Evolutionary conservation across 768 basidiomycete genomes (phyloP), one percentile per base, ranked within the genome.

Genomic region (Lactarius akahatsu): DNA sequence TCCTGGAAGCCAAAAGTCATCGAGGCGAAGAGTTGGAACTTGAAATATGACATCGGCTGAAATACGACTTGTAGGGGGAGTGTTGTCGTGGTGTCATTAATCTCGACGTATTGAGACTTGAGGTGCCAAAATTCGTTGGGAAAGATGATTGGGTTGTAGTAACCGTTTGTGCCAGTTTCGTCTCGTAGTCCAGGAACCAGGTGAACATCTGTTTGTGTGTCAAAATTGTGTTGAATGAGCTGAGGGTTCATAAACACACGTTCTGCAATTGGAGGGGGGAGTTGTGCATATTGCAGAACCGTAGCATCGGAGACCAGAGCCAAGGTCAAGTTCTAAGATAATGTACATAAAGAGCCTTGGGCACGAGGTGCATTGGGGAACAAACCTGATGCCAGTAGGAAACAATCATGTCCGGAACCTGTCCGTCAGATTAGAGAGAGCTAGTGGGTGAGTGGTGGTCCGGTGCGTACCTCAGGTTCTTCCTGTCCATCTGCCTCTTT

Each of bases 121-220:
- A 94, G 82, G 69, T 90, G 85, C 94, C 96, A 98, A 77, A 98
- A 98, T 73, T 97, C 94, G 74, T 98, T 98, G 16, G 93, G 86
- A 77, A 90, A 98, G 43, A 98, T 74, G 65, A 96, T 87, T 10
- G 96, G 96, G 72, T 87, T 90, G 82, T 96, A 94, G 69, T 82
- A 85, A 3, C 86, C 90, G 66, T 82, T 83, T 3, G 81, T 82
- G 4, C 89, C 88, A 28, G 85, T 85, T 43, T 83, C 77, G 68
- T 92, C 90, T 43, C 90, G 85, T 63, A 80, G 72, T 30, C 78
- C 80, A 4, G 84, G 81, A 45, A 89, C 79, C 47, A 94, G 74
- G 61, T 86, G 78, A 56, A 94, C 75, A 75, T 91, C 91, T 90
- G 71, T 62, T 59, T 38, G 11, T 30, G 63, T 10, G 36, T 43